These are phyloP conservation scores for Eutrema japonicum DNA, from an alignment of 345 rosid species.

Conservation along the genomic window DNA sequence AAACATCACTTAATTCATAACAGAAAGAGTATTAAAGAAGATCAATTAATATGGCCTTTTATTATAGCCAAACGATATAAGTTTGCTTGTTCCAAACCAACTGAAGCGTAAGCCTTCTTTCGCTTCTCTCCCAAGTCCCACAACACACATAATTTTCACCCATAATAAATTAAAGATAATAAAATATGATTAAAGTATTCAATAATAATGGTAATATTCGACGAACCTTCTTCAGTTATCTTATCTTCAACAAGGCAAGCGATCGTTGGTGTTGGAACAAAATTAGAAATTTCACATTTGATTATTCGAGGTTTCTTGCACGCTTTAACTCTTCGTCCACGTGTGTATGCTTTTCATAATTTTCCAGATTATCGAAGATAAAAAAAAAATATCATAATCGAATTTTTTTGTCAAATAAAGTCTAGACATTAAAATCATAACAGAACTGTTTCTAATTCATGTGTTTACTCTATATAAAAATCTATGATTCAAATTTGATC, in stretches of 20 bases:
- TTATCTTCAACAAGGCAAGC: slow-evolving; percentile 3
- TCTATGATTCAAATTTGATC: not conserved
- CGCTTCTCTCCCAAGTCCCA: not conserved
- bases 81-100: slow-evolving; percentile 14
- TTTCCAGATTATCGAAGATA: not conserved
- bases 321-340: slow-evolving; percentile 14
- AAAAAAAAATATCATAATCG: not conserved
- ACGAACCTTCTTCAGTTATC: slow-evolving; percentile 19
- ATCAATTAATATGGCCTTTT: not conserved
- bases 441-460: not conserved
- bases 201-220: slow-evolving; percentile 21
- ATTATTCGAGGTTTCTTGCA: slow-evolving; percentile 18
- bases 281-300: too few relatives aligned
- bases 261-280: not conserved
- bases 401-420: not conserved
- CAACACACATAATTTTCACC: not conserved
- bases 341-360: not conserved
- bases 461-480: not conserved
- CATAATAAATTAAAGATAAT: not conserved
- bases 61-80: not conserved
- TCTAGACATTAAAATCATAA: not conserved
- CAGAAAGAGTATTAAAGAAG: too few relatives aligned
- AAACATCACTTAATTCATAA: too few relatives aligned
- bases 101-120: slow-evolving; percentile 12
- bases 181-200: not conserved